Conservation (phyloP, 768 basidiomycete genomes). For the Mycena rebaudengoi region DNA sequence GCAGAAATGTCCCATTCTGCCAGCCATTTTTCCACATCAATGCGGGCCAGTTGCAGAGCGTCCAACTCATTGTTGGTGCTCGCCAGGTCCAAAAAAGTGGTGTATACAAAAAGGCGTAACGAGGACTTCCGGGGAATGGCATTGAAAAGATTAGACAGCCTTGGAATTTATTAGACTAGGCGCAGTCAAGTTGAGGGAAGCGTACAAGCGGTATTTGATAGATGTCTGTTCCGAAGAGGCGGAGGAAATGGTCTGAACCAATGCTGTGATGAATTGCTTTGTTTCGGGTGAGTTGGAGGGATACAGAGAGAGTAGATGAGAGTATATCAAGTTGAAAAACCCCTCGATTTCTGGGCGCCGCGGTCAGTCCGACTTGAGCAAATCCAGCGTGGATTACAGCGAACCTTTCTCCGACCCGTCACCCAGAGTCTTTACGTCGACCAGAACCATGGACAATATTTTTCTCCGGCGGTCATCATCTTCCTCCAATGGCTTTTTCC, state of each 20-base stretch:
- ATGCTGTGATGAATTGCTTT: slow-evolving; percentile 55
- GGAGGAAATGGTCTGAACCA: slow-evolving; percentile 65
- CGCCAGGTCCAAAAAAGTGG: slow-evolving; percentile 67
- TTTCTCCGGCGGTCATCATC: slow-evolving; percentile 61
- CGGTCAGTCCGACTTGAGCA: slow-evolving; percentile 5
- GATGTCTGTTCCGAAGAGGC: slow-evolving; percentile 60
- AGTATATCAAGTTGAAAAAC: slow-evolving; percentile 85
- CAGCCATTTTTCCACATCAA: slow-evolving; percentile 79
- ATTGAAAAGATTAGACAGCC: slow-evolving; percentile 87
- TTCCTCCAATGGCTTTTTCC: slow-evolving; percentile 60
- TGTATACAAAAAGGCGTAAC: slow-evolving; percentile 70
- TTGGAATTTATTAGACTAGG: slow-evolving; percentile 37
- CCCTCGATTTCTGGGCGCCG: slow-evolving; percentile 80
- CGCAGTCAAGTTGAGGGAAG: slow-evolving; percentile 20
- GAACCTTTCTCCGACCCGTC: slow-evolving; percentile 82
- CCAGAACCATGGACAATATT: slow-evolving; percentile 67
- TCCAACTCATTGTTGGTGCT: slow-evolving; percentile 68
- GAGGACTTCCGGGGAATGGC: slow-evolving; percentile 71
- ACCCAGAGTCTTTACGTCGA: slow-evolving; percentile 72
- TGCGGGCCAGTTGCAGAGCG: slow-evolving; percentile 63
- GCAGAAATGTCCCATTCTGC: slow-evolving; percentile 75
- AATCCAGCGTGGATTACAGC: slow-evolving; percentile 23
- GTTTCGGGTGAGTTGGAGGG: slow-evolving; percentile 62
- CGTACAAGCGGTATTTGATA: slow-evolving; percentile 82
- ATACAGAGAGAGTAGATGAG: slow-evolving; percentile 74